These are phyloP conservation scores for Clathrospora elynae DNA, from an alignment of 2,329 filamentous ascomycete species.

Conservation along the genomic window DNA sequence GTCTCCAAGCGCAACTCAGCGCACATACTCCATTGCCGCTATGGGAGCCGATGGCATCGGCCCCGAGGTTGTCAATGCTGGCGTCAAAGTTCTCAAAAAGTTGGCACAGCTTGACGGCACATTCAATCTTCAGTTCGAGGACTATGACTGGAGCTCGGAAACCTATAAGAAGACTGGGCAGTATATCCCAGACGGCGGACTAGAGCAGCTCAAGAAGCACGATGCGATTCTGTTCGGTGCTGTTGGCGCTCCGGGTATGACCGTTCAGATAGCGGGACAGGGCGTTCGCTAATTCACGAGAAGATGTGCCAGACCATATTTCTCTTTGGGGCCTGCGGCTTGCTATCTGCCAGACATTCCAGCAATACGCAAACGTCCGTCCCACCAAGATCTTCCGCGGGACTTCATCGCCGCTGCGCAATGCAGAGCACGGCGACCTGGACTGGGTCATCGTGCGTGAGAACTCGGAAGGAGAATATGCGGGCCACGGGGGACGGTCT, in stretches of 20 bases:
- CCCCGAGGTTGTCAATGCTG: conserved; percentile 68
- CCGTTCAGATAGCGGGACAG: not conserved
- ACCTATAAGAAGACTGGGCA: conserved; percentile 68
- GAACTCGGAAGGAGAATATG: conserved; percentile 70
- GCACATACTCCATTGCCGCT: conserved; percentile 43
- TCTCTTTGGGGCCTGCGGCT: conserved; percentile 62
- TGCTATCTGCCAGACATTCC: conserved; percentile 60
- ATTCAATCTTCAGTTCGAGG: conserved; percentile 65
- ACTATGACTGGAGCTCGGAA: conserved; percentile 70
- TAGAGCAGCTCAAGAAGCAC: conserved; percentile 62
- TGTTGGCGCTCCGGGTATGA: conserved; percentile 63
- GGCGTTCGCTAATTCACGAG: not conserved
- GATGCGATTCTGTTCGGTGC: conserved; percentile 72
- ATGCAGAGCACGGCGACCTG: conserved; percentile 61
- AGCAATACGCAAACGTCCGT: conserved; percentile 63
- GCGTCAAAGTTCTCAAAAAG: conserved; percentile 65
- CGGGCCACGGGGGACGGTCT: conserved; percentile 66
- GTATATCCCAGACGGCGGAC: conserved; percentile 66
- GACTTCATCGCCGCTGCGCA: conserved; percentile 62
- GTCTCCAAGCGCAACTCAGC: conserved; percentile 31
- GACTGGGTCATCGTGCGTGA: conserved; percentile 71
- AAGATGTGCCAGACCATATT: conserved; percentile 62
- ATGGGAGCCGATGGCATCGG: conserved; percentile 74
- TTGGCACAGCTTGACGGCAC: conserved; percentile 58
- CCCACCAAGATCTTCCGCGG: conserved; percentile 67